Evolutionary conservation across 2,329 filamentous ascomycete species (phyloP).

Genomic region (Phialophora chinensis): DNA sequence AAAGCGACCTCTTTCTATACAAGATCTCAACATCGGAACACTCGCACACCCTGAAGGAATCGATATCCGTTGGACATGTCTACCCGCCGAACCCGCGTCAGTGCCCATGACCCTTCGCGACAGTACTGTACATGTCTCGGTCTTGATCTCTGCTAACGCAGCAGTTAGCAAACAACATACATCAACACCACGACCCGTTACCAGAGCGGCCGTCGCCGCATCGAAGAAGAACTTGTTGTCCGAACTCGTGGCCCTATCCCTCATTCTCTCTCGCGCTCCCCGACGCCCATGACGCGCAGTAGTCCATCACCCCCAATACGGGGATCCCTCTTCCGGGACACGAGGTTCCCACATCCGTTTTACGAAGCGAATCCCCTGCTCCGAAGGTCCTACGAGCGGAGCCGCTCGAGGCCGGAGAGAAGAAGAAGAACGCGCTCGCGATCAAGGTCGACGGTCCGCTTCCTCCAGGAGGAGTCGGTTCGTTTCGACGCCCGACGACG

Average conservation of each 20-base stretch:
- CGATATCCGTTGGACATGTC: not conserved
- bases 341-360: conserved; percentile 4
- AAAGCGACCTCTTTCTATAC: not conserved
- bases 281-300: not conserved
- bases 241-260: not conserved
- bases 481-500: not conserved
- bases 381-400: conserved; percentile 5
- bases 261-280: not conserved
- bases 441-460: conserved; percentile 1
- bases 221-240: conserved; percentile 14
- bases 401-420: not conserved
- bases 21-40: not conserved
- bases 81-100: not conserved
- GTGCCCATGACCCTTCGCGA: not conserved
- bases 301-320: not conserved
- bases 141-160: not conserved
- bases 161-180: conserved; percentile 3
- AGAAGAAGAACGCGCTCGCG: not conserved
- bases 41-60: too few relatives aligned
- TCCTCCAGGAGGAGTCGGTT: not conserved
- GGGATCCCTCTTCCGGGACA: not conserved
- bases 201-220: not conserved
- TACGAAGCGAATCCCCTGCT: conserved; percentile 13
- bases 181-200: not conserved
- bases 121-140: not conserved